Percentiles rank a stretch among this genome's conserved stretches.
Evolutionary conservation across 2,329 filamentous ascomycete genomes (phyloP).

Genomic region (Paecilomyces formosus): DNA sequence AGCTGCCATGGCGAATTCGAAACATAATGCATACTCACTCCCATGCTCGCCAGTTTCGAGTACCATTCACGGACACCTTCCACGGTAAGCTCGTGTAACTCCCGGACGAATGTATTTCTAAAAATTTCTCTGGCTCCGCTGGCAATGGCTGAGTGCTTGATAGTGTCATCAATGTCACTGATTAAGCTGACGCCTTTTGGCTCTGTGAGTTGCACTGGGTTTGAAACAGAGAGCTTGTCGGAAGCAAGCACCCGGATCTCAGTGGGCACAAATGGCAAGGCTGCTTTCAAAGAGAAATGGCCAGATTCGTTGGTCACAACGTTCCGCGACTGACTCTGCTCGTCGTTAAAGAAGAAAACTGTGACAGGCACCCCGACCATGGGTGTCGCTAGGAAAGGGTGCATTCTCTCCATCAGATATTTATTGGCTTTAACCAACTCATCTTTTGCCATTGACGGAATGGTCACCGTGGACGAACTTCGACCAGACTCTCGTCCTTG

Average conservation of each 20-base stretch:
- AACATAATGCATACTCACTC: conserved; percentile 89
- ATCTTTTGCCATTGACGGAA: conserved; percentile 59
- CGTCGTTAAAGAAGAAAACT: conserved; percentile 89
- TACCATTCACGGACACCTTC: conserved; percentile 92
- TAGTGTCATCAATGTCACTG: conserved; percentile 95
- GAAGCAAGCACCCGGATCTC: conserved; percentile 81
- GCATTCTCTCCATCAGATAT: conserved; percentile 78
- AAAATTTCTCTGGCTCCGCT: conserved; percentile 89
- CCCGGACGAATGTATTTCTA: conserved; percentile 87
- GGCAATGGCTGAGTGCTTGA: conserved; percentile 89
- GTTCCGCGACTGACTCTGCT: conserved; percentile 72
- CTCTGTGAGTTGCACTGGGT: conserved; percentile 70
- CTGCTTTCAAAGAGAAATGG: conserved; percentile 74
- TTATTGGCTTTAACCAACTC: conserved; percentile 75
- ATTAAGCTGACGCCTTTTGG: conserved; percentile 81
- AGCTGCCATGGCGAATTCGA: conserved; percentile 99
- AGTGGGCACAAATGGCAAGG: conserved; percentile 83
- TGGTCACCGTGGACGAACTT: conserved; percentile 37
- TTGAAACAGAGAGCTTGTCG: conserved; percentile 73
- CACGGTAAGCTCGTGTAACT: conserved; percentile 71
- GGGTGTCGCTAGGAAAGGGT: conserved; percentile 83
- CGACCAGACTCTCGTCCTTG: conserved; percentile 21
- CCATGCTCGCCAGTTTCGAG: conserved; percentile 63
- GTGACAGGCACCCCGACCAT: conserved; percentile 72
- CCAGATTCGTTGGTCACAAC: conserved; percentile 81